phyloP scores from a whole-genome alignment of 2,329 filamentous ascomycete genomes.

The Calycina marina region DNA sequence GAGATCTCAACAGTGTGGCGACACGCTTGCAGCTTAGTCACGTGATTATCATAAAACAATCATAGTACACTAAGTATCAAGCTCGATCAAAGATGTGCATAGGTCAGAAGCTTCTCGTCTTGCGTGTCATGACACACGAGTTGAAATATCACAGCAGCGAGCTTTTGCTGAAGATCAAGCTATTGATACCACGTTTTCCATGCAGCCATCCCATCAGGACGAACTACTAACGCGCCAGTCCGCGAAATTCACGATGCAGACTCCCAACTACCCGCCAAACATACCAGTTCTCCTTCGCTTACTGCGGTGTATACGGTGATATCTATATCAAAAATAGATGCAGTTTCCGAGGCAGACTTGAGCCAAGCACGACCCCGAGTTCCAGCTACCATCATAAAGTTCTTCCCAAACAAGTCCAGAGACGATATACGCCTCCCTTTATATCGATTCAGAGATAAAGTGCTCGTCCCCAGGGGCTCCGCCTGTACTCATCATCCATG shows the following conservation, averaged over 20 bases:
- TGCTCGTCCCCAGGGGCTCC: slow-evolving; percentile 16
- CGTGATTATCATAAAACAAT: too few relatives aligned
- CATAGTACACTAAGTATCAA: too few relatives aligned
- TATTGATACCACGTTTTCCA: slow-evolving; percentile 14
- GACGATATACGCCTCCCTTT: slow-evolving; percentile 18
- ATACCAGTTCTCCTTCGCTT: slow-evolving; percentile 6
- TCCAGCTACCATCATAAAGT: slow-evolving; percentile 20
- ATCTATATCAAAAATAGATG: slow-evolving; percentile 1
- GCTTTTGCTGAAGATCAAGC: not conserved
- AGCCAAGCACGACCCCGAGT: slow-evolving; percentile 9
- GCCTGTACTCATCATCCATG: slow-evolving; percentile 14
- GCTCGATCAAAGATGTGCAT: too few relatives aligned
- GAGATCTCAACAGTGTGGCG: too few relatives aligned
- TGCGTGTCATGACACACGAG: too few relatives aligned
- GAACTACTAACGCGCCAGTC: slow-evolving; percentile 20
- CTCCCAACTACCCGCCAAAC: slow-evolving; percentile 10
- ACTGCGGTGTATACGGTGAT: slow-evolving; percentile 10
- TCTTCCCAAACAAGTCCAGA: slow-evolving; percentile 20
- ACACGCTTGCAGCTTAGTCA: too few relatives aligned
- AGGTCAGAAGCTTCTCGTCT: too few relatives aligned
- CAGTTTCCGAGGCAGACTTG: slow-evolving; percentile 6
- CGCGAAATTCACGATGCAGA: slow-evolving; percentile 17
- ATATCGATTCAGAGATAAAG: slow-evolving; percentile 22
- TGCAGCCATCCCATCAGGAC: slow-evolving; percentile 24
- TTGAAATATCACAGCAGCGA: not conserved